Base-by-base conservation (phyloP, 2,329 filamentous ascomycete genomes). In the Sclerotiophoma versabilis region DNA sequence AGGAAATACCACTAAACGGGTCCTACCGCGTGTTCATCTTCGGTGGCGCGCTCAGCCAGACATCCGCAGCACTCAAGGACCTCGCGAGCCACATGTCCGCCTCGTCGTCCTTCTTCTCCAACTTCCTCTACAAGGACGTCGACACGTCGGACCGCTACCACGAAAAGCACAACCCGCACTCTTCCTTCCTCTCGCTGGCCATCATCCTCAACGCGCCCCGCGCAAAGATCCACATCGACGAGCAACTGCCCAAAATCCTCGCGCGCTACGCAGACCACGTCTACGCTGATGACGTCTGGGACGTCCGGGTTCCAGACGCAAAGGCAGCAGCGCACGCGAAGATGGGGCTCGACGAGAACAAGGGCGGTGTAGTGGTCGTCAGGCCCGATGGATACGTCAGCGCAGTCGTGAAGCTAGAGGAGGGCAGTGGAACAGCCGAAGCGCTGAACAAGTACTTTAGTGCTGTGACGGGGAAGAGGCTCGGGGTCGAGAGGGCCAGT, bases 301-400 rank as follows among this genome's bases (percentile, higher is more conserved):
- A 95, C 70, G 80, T 83, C 36, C 81, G 85, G 6, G 87, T 91
- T 0, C 87, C 89, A 0, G 80, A 88, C 17, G 88, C 90, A 1
- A 82, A 81, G 63, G 91, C 88, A 5, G 82, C 90, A 2, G 91
- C 91, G 5, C 93, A 97, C 75, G 87, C 88, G 34, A 96, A 96
- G 82, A 89, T 96, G 82, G 93, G 93, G 0, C 74, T 96, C 22
- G 84, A 89, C 60, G 80, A 88, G 67, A 85, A 90, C 57, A 83
- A 79, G 57, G 92, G 92, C 10, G 92, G 89, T 51, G 84, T 96
- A 2, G 87, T 96, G 1, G 89, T 96, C 9, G 90, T 96, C 7
- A 80, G 92, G 37, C 92, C 93, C 0, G 92, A 96, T 73, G 92
- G 92, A 7, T 95, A 96, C 73, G 88, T 96, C 23, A 91, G 89